Evolutionary conservation across 768 basidiomycete species (phyloP), one percentile per base, ranked within the genome.

Genomic region (Mycena latifolia): DNA sequence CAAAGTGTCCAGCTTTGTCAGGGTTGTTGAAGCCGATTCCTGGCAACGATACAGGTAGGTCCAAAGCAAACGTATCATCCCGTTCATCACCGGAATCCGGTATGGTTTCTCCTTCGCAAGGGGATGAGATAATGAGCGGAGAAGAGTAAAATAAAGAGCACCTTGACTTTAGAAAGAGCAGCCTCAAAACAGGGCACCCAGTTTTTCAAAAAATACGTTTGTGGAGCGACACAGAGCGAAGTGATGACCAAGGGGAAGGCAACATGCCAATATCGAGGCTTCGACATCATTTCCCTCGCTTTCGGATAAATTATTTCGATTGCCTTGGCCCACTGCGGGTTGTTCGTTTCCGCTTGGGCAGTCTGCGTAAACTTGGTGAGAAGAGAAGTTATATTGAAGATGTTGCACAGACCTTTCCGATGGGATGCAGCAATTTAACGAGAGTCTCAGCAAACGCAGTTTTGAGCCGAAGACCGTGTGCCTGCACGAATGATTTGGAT

Each of bases 11-110:
- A 98, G 78, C 73, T 91, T 94, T 29, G 88, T 79, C n/a, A 89
- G 88, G n/a, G 89, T 89, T 3, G 92, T 91, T 0, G 95, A 92
- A 2, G 88, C 80, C 7, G 92, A 85, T 76, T 98, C 96, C 68
- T 92, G 89, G 73, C 95, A 96, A 18, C 96, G 91, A 74, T 94
- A 96, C n/a, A 98, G 82, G 76, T 98, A 98, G 2, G 95, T 94
- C 96, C 96, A 98, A 35, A 96, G 79, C 45, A 98, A 77, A 11
- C 96, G 89, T 67, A 95, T 75, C 61, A 93, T 86, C 15, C 93
- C 93, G 69, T 96, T 96, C 80, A 96, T 82, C 24, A 94, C 85
- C 2, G 88, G 84, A 0, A 86, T 80, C 15, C 95, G 88, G 60
- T 85, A 83, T 0, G 88, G 82, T 68, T 91, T 92, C 71, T 98